These are phyloP conservation scores for Ustilago cynodontis DNA, from an alignment of 1,284 basidiomycete species.

Conservation along the genomic window DNA sequence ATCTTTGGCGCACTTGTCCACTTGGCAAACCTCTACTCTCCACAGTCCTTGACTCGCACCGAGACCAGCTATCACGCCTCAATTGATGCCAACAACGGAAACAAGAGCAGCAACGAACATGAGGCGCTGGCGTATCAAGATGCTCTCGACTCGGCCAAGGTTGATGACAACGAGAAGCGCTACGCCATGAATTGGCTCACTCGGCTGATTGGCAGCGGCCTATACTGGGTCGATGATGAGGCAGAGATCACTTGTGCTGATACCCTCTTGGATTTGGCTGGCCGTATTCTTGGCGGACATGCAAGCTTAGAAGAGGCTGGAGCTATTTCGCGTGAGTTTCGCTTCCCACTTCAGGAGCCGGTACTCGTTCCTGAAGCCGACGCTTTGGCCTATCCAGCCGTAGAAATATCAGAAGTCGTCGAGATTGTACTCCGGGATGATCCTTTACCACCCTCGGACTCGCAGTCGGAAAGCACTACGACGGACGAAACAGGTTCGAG, in stretches of 20 bases:
- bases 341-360: constrained; percentile 35
- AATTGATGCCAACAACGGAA: neutral
- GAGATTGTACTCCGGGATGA: constrained; percentile 40
- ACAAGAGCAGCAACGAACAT: neutral
- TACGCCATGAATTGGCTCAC: constrained; percentile 54
- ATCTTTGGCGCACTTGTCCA: constrained; percentile 25
- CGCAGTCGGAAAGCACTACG: constrained; percentile 21
- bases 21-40: constrained; percentile 39
- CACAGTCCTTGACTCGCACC: constrained; percentile 24
- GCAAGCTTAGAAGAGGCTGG: constrained; percentile 47
- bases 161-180: constrained; percentile 40
- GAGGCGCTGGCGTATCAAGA: constrained; percentile 12
- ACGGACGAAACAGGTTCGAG: constrained; percentile 9
- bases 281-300: constrained; percentile 42
- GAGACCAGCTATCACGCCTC: neutral
- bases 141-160: constrained; percentile 36
- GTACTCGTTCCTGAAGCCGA: constrained; percentile 21
- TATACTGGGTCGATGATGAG: constrained; percentile 41
- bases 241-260: constrained; percentile 13
- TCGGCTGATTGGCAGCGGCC: constrained; percentile 43
- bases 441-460: constrained; percentile 42
- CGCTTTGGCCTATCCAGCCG: neutral
- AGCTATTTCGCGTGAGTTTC: constrained; percentile 39
- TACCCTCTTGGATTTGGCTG: constrained; percentile 43
- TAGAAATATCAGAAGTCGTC: neutral